Evolutionary conservation across 2,329 filamentous ascomycete species (phyloP).

Genomic region (Fusarium austroafricanum): DNA sequence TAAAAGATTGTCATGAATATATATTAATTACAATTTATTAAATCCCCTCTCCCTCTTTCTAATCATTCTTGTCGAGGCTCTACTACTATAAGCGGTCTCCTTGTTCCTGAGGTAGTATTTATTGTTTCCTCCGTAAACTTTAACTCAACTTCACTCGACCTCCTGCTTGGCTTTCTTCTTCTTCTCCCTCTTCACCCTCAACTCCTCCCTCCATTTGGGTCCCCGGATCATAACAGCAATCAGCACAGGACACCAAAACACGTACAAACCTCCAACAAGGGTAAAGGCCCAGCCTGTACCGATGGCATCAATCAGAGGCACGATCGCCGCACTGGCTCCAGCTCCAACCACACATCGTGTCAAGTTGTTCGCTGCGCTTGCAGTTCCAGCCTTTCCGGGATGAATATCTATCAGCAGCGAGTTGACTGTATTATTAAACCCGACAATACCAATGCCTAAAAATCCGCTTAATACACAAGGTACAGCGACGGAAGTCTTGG

Average conservation of each 20-base stretch:
- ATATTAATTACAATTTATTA: not conserved
- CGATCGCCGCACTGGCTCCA: slow-evolving; percentile 61
- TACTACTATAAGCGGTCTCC: not conserved
- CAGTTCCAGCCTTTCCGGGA: slow-evolving; percentile 63
- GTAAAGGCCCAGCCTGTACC: slow-evolving; percentile 65
- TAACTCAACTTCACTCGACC: not conserved
- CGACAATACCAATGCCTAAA: slow-evolving; percentile 62
- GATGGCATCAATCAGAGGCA: slow-evolving; percentile 63
- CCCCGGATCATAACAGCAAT: slow-evolving; percentile 57
- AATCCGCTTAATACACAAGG: slow-evolving; percentile 60
- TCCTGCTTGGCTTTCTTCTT: slow-evolving; percentile 32
- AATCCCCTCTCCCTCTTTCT: not conserved
- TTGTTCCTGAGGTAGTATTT: not conserved
- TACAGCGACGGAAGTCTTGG: slow-evolving; percentile 57
- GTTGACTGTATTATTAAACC: slow-evolving; percentile 65
- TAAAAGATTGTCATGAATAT: not conserved
- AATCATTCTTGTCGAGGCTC: not conserved
- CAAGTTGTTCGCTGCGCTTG: slow-evolving; percentile 68
- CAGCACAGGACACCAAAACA: slow-evolving; percentile 55
- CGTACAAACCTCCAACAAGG: slow-evolving; percentile 57
- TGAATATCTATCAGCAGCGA: slow-evolving; percentile 68
- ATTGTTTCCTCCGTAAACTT: not conserved
- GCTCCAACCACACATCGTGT: slow-evolving; percentile 67
- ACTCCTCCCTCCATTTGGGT: slow-evolving; percentile 56
- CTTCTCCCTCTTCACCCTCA: slow-evolving; percentile 44